phyloP scores from a whole-genome alignment of 345 rosid species.

The rapeseed (Brassica napus) region Da-Ae NC_063441.1:4767501-4768000 shows the following conservation, averaged over 20 bases:
- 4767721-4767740: neutral
- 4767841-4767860: neutral
- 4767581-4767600: neutral
- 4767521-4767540: neutral
- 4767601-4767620: neutral
- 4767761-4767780: neutral
- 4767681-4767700: neutral
- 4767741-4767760: neutral
- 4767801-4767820: neutral
- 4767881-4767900: neutral
- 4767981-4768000: neutral
- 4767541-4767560: neutral
- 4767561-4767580: neutral
- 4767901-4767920: neutral
- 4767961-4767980: neutral
- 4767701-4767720: neutral
- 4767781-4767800: neutral
- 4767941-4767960: neutral
- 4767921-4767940: neutral
- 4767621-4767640: conserved; percentile 2
- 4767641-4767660: conserved; percentile 1
- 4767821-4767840: neutral
- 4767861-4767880: neutral
- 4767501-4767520: neutral
- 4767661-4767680: neutral